Conservation (phyloP, 805 yeast species). For the Candida verbasci region DNA sequence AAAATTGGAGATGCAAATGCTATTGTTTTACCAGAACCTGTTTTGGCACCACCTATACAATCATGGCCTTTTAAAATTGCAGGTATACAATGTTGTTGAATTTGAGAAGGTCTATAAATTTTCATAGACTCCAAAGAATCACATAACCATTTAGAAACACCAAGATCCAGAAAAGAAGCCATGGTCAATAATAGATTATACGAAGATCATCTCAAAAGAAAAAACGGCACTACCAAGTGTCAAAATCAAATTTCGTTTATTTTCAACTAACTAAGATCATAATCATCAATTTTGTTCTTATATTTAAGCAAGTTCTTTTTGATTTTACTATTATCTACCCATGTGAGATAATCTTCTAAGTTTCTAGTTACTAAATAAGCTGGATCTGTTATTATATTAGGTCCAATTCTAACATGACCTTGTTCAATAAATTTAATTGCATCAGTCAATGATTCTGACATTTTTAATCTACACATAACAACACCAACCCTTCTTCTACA, state of each 20-base stretch:
- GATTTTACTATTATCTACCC: slow-evolving; percentile 97
- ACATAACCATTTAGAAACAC: slow-evolving; percentile 80
- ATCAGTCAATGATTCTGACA: slow-evolving; percentile 86
- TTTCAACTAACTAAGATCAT: slow-evolving; percentile 44
- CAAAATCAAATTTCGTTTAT: not conserved
- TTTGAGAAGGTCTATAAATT: slow-evolving; percentile 77
- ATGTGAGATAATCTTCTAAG: slow-evolving; percentile 94
- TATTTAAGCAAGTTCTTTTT: slow-evolving; percentile 83
- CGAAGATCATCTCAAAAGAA: slow-evolving; percentile 1
- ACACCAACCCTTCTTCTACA: slow-evolving; percentile 92
- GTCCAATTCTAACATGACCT: slow-evolving; percentile 97
- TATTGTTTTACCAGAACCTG: slow-evolving; percentile 96
- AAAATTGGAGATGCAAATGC: slow-evolving; percentile 98
- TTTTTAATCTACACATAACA: slow-evolving; percentile 87
- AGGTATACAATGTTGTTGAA: slow-evolving; percentile 88
- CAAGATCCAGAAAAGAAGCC: slow-evolving; percentile 59
- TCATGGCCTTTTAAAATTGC: slow-evolving; percentile 77
- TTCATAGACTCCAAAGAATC: slow-evolving; percentile 81
- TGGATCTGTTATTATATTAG: slow-evolving; percentile 91
- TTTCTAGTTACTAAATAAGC: slow-evolving; percentile 90
- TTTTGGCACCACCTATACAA: slow-evolving; percentile 97
- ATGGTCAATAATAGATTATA: slow-evolving; percentile 7
- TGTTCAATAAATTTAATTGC: slow-evolving; percentile 93
- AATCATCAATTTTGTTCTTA: slow-evolving; percentile 67
- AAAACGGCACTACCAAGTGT: not conserved